Conservation (phyloP, 148 eudicot species). For the Gaultheria prostrata region DNA sequence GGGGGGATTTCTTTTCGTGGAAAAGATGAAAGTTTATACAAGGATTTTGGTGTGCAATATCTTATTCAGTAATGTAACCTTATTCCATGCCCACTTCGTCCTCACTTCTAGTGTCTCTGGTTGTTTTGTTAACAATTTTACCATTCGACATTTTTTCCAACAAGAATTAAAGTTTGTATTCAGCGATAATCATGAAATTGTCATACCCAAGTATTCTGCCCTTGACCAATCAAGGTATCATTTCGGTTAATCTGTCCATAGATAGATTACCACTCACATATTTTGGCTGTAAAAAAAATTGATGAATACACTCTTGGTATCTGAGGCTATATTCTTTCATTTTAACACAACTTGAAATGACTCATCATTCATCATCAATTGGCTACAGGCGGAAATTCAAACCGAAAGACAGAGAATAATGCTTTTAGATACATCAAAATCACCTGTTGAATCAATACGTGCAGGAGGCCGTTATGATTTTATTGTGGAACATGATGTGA, state of each 20-base stretch:
- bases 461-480: conserved; percentile 99
- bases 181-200: neutral
- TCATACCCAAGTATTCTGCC: neutral
- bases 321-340: neutral
- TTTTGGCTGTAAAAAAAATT: neutral
- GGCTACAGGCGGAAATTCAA: conserved; percentile 93
- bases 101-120: neutral
- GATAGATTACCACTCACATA: neutral
- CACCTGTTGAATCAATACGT: conserved; percentile 95
- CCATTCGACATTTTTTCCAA: neutral
- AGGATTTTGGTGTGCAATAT: neutral
- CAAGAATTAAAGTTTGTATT: neutral
- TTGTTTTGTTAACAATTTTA: neutral
- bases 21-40: neutral
- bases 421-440: conserved; percentile 90
- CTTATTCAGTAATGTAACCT: neutral
- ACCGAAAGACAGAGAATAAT: conserved; percentile 93
- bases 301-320: neutral
- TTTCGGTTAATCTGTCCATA: neutral
- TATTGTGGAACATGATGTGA: conserved; percentile 97
- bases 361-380: conserved; percentile 19
- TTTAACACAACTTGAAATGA: conserved; percentile 4
- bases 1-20: neutral
- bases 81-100: neutral
- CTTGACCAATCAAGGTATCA: neutral